Evolutionary conservation across 2,329 filamentous ascomycete genomes (phyloP), one percentile per base, ranked within the genome.

Genomic region (Aspergillus ochraceus): DNA sequence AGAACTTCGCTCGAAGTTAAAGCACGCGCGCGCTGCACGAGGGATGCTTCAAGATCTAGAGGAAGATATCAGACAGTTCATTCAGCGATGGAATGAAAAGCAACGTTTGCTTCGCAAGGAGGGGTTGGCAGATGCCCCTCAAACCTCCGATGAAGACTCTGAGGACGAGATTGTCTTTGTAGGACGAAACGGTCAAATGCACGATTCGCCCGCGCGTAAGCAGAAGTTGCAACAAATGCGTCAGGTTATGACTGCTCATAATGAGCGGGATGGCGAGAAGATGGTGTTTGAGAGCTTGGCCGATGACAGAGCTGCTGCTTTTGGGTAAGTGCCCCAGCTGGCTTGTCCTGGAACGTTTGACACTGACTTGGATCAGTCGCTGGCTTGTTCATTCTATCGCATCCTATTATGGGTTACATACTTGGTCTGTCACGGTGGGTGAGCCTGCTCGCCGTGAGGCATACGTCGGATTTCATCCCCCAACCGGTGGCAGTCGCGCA

Each of bases 121-220:
- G 52, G 78, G 79, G 47, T 70, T 79, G 57, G 76, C 79, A 10
- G 77, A 80, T 64, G 75, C 79, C 1, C 75, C 80, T 30, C 71
- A 75, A 14, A 63, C 67, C 29, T 71, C 67, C 8, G 68, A 68
- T 17, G 82, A 84, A 56, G 81, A 81, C 46, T 84, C 84, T 30
- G 92, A 96, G 62, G 92, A 97, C 63, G 92, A 97, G 77, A 92
- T 97, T 65, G 92, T 97, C 11, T 97, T 97, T 74, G 87, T 96
- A 5, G 93, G 91, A 1, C 80, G 86, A 10, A 85, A 87, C 58
- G 84, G 85, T 69, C 73, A 87, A 79, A 83, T 88, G 87, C 74
- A 85, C 76, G 75, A 91, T 80, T 73, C 80, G 60, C 78, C 80
- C 49, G 77, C 79, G 49, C 83, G 82, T 71, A 84, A 83, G 71